Percentiles rank a stretch among this genome's conserved stretches.
Conservation (phyloP, 768 basidiomycete genomes). For the Kwoniella dendrophila region DNA sequence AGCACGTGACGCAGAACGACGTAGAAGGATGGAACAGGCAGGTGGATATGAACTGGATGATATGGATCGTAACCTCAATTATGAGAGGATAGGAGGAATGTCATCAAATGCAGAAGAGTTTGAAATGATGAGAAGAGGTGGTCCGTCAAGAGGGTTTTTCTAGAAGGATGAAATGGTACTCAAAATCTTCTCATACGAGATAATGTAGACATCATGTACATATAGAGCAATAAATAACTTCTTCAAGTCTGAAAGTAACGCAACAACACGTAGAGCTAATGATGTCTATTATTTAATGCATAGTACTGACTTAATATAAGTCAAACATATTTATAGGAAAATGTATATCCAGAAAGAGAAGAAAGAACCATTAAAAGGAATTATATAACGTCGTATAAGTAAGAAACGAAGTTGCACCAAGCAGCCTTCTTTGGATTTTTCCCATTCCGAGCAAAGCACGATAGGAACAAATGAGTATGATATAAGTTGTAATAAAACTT, state of each 20-base stretch:
- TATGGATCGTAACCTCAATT: constrained; percentile 18
- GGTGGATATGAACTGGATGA: constrained; percentile 37
- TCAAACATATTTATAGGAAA: not conserved
- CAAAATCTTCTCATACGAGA: not conserved
- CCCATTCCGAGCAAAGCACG: too few relatives aligned
- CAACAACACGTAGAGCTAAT: too few relatives aligned
- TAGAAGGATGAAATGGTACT: not conserved
- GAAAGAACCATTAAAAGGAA: not conserved
- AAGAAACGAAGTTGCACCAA: not conserved
- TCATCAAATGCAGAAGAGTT: constrained; percentile 32
- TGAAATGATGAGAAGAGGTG: constrained; percentile 39
- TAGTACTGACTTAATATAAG: too few relatives aligned
- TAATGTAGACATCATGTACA: too few relatives aligned
- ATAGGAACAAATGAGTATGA: not conserved
- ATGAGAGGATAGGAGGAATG: constrained; percentile 20
- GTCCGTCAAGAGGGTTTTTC: constrained; percentile 16
- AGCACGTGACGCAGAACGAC: constrained; percentile 29
- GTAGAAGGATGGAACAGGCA: constrained; percentile 10
- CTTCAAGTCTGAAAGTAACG: too few relatives aligned
- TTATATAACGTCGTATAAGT: not conserved
- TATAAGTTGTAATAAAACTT: not conserved
- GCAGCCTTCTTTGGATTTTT: too few relatives aligned
- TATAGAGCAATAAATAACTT: too few relatives aligned
- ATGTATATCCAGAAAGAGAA: constrained; percentile 3
- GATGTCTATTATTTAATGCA: too few relatives aligned